Evolutionary conservation across 2,329 filamentous ascomycete genomes (phyloP).

Genomic region (Epichloe sylvatica): DNA sequence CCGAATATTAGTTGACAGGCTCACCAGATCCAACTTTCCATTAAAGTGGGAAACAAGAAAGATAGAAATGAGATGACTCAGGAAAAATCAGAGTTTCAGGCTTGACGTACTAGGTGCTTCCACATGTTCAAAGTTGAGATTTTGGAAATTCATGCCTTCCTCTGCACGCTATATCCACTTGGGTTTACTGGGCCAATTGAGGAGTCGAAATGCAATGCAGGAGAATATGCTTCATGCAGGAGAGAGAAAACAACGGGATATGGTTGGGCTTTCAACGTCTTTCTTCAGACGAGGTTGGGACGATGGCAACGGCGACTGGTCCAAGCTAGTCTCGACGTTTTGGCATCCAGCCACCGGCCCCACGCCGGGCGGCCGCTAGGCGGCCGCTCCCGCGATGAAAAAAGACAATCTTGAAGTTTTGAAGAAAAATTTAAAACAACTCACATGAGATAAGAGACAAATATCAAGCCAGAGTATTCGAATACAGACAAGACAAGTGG

Average conservation of each 20-base stretch:
- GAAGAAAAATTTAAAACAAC: neutral
- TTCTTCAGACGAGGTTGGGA: constrained; percentile 15
- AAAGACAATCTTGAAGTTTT: neutral
- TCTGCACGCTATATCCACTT: constrained; percentile 18
- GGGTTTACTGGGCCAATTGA: constrained; percentile 20
- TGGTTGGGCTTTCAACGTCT: constrained; percentile 17
- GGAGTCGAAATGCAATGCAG: constrained; percentile 18
- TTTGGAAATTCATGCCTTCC: constrained; percentile 25
- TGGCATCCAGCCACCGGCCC: constrained; percentile 7
- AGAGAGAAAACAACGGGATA: constrained; percentile 12
- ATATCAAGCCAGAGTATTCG: neutral
- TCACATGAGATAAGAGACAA: neutral
- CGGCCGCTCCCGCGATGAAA: constrained; percentile 1
- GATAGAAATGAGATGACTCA: neutral
- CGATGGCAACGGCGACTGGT: neutral
- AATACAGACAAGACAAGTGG: no score
- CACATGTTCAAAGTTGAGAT: constrained; percentile 22
- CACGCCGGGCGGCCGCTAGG: constrained; percentile 4
- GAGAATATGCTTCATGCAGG: constrained; percentile 18
- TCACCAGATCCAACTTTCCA: neutral
- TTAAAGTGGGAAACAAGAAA: neutral
- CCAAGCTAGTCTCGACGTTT: neutral
- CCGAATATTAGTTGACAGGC: constrained; percentile 4
- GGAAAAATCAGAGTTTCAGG: neutral
- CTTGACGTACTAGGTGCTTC: constrained; percentile 24